Conservation (phyloP, 2,329 filamentous ascomycete genomes). For the Pseudopyricularia javanii region DNA sequence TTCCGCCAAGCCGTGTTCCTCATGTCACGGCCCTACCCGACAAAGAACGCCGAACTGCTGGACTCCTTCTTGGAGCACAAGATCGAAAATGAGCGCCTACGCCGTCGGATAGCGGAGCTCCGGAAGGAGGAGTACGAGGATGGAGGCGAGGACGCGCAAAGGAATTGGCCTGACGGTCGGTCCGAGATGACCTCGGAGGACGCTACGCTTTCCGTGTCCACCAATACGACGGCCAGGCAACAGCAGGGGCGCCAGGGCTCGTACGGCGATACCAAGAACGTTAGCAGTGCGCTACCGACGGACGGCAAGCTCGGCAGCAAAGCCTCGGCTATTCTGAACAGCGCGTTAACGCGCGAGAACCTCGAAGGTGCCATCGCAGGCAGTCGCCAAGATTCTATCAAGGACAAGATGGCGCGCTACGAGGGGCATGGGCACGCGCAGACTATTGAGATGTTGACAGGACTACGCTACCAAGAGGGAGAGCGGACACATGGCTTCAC, state of each 20-base stretch:
- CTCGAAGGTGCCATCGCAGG: slow-evolving; percentile 56
- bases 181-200: slow-evolving; percentile 42
- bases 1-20: slow-evolving; percentile 88
- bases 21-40: slow-evolving; percentile 83
- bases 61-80: slow-evolving; percentile 96
- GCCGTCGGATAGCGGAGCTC: slow-evolving; percentile 72
- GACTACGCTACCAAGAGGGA: slow-evolving; percentile 74
- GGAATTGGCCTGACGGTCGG: slow-evolving; percentile 43
- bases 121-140: slow-evolving; percentile 77
- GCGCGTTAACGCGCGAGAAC: slow-evolving; percentile 65
- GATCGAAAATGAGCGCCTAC: slow-evolving; percentile 83
- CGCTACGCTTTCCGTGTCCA: slow-evolving; percentile 20
- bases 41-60: slow-evolving; percentile 70
- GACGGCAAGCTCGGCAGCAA: slow-evolving; percentile 26
- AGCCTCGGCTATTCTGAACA: slow-evolving; percentile 40
- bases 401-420: slow-evolving; percentile 75
- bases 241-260: not conserved
- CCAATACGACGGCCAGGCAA: slow-evolving; percentile 7
- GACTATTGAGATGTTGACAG: slow-evolving; percentile 87
- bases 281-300: slow-evolving; percentile 1
- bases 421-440: slow-evolving; percentile 67
- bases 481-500: slow-evolving; percentile 82
- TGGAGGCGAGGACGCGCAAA: slow-evolving; percentile 56
- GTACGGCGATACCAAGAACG: slow-evolving; percentile 4
- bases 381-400: slow-evolving; percentile 60